Percentiles rank a stretch among this genome's conserved stretches.
Conservation (phyloP, 768 basidiomycete species). For the Russula brevipes region DNA sequence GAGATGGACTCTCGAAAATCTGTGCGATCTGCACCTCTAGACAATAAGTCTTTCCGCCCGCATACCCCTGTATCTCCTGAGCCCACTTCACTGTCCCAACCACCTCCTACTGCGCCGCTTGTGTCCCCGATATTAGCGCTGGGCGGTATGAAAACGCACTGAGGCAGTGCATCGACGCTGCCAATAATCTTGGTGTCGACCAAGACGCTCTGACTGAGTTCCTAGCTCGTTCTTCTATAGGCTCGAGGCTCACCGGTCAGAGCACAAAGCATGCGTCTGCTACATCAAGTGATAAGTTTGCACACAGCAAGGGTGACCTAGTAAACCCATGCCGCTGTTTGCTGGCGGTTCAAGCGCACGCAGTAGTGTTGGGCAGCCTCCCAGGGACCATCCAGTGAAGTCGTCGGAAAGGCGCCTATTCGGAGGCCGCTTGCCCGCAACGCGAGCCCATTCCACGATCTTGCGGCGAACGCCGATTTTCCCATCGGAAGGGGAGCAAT, state of each 20-base stretch:
- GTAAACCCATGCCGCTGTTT: constrained; percentile 18
- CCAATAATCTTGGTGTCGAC: constrained; percentile 68
- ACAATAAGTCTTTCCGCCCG: constrained; percentile 19
- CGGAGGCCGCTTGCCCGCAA: constrained; percentile 11
- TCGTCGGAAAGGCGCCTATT: constrained; percentile 10
- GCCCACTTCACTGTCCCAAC: not conserved
- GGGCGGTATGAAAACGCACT: constrained; percentile 47
- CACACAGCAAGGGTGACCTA: not conserved
- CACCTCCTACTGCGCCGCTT: constrained; percentile 7
- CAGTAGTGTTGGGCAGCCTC: constrained; percentile 10
- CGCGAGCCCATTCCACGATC: constrained; percentile 35
- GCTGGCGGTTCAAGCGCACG: constrained; percentile 29
- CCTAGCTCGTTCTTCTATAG: constrained; percentile 60
- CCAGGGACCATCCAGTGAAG: constrained; percentile 8
- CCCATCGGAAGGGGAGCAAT: constrained; percentile 61
- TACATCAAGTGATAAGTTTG: constrained; percentile 30
- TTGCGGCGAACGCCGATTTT: constrained; percentile 77
- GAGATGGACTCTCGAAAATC: not conserved
- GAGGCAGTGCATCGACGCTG: constrained; percentile 71
- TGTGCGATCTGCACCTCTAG: constrained; percentile 19
- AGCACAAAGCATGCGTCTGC: constrained; percentile 42
- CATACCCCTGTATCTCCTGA: constrained; percentile 15
- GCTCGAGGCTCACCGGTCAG: constrained; percentile 46
- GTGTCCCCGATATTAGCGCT: not conserved
- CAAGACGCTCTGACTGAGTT: constrained; percentile 65